Evolutionary conservation across 495 filamentous ascomycete genomes (phyloP), one percentile per base, ranked within the genome.

Genomic region (Pyronema omphalodes): DNA sequence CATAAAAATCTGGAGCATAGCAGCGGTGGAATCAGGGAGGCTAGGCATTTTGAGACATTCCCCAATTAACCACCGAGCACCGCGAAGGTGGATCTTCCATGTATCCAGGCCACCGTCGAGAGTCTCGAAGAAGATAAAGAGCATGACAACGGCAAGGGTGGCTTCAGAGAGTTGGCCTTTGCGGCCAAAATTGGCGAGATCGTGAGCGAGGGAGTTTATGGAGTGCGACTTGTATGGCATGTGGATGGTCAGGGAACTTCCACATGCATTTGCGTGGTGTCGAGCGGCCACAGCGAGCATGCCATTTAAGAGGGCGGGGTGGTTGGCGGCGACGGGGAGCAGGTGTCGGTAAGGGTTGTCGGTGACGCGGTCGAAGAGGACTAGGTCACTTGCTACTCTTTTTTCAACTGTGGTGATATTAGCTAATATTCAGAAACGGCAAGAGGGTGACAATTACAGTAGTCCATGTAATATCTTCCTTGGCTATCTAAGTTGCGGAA

Each of bases 341-440:
- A 65, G 62, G 23, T 61, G 55, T 17, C 61, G 58, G 36, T 65
- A 65, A 36, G 62, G 62, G 49, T 65, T 65, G 19, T 65, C 61
- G 35, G 49, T n/a, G 34, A 56, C 46, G 29, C 57, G 46, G 35
- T 65, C 62, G 43, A 64, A 65, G 37, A 65, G 62, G 51, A 65
- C 55, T 29, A 65, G 59, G 49, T 65, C 61, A 35, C 62, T 45
- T 35, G 59, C 66, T 18, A 65, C 61, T 12, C 58, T 56, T 46
- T 57, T 52, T 36, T 62, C 62, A 44, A 60, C 62, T 59, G 19
- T 19, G n/a, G 36, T 7, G 19, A 36, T 35, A 29, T 23, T 37
- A 51, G 8, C 51, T 9, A 3, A 18, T 51, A 49, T 9, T 14
- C 54, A 51, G 40, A 54, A 56, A 60, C 58, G 34, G 14, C 3